Conservation (phyloP, 768 basidiomycete species). For the Suillus brevipes region DNA sequence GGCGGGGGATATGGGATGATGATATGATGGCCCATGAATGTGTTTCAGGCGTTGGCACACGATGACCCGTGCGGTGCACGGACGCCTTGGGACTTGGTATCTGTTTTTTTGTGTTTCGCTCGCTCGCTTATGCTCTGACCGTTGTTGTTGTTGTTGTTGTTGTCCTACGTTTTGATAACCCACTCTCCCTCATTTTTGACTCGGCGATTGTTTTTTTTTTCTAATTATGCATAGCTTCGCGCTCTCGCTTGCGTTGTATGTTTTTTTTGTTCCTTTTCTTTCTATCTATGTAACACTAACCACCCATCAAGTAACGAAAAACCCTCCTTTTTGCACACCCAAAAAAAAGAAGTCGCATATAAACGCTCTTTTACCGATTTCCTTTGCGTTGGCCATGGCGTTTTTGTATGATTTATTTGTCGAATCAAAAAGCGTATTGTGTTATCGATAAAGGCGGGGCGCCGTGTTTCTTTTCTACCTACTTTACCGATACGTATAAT, state of each 20-base stretch:
- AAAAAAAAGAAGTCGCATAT: conserved; percentile 11
- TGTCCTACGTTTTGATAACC: conserved; percentile 13
- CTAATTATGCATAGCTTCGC: conserved; percentile 8
- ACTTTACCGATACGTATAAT: no score
- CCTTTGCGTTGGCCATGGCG: no score
- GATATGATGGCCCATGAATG: conserved; percentile 27
- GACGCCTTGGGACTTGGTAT: conserved; percentile 17
- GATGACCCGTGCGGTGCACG: conserved; percentile 13
- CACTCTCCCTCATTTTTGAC: neutral
- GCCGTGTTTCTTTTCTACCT: no score
- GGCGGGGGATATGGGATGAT: conserved; percentile 42
- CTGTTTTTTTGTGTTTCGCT: conserved; percentile 13
- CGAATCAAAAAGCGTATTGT: neutral
- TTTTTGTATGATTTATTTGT: neutral
- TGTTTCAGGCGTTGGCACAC: neutral
- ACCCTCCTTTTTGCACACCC: conserved; percentile 16
- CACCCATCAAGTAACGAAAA: conserved; percentile 16
- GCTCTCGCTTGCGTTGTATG: conserved; percentile 10
- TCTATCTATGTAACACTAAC: conserved; percentile 25
- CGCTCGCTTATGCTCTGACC: conserved; percentile 13
- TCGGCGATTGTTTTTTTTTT: neutral
- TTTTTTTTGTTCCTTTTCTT: conserved; percentile 5
- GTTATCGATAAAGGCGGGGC: neutral
- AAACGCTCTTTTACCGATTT: neutral
- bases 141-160: conserved; percentile 20